Evolutionary conservation across 2,329 filamentous ascomycete species (phyloP), one percentile per base, ranked within the genome.

Genomic region (Aureobasidium sp.): DNA sequence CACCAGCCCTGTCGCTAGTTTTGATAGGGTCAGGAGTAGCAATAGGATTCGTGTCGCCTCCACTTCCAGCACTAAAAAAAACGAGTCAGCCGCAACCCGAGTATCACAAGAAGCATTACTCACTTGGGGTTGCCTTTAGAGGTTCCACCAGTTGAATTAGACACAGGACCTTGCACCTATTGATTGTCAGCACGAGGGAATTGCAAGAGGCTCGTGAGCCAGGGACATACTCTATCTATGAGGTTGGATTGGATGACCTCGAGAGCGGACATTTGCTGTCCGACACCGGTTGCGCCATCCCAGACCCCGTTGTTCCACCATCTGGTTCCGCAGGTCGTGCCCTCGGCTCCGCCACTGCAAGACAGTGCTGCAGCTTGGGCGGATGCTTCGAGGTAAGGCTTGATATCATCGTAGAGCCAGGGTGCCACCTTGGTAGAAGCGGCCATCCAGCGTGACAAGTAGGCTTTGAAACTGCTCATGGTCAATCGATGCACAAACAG

Each of bases 1-100:
- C 89, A 12, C 88, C 90, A 7, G 83, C 87, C 65, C 78, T 83
- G 69, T 92, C 89, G 8, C 80, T 84, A 1, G 78, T 79, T 2
- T 82, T 84, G 37, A 86, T 79, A 1, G 74, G 64, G 36, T 71
- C 65, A 62, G 70, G 71, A 8, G 73, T 70, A 5, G 63, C 68
- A 17, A 63, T 67, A 39, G 68, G 68, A 15, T 72, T 67, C 27
- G 68, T 62, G 44, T 67, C 66, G 58, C 64, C 68, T 56, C 70
- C 70, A 8, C 73, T 68, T 63, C 76, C 76, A 20, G 75, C 76
- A 39, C 67, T 69, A n/a, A 15, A 55, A 67, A 25, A 22, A 17
- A 20, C n/a, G n/a, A 20, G 36, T 48, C 41, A 41, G 48, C 64
- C 66, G 12, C 70, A 69, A 17, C 9, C 66, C 66, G 51, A 71